Evolutionary conservation across 2,329 filamentous ascomycete species (phyloP).

Genomic region (Aspergillus arachidicola): DNA sequence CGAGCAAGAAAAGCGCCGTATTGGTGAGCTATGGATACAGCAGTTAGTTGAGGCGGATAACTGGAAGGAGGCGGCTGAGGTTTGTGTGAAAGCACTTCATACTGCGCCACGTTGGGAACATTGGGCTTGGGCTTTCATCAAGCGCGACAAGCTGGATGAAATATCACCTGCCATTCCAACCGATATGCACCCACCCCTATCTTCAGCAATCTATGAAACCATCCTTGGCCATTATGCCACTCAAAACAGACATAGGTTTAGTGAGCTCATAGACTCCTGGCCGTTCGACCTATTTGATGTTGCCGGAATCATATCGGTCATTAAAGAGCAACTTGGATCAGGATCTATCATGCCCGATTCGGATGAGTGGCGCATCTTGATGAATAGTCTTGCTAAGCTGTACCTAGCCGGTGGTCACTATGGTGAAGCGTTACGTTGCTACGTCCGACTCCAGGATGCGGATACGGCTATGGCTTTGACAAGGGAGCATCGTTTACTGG

Average conservation of each 20-base stretch:
- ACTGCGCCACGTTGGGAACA: constrained; percentile 87
- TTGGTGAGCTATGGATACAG: constrained; percentile 92
- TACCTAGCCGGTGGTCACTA: constrained; percentile 80
- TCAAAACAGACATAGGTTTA: constrained; percentile 73
- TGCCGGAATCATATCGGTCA: constrained; percentile 71
- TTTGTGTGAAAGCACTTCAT: constrained; percentile 80
- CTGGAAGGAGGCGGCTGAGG: constrained; percentile 76
- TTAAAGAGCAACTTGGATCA: constrained; percentile 80
- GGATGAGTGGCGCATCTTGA: constrained; percentile 87
- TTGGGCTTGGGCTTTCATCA: constrained; percentile 91
- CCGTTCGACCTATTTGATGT: constrained; percentile 81
- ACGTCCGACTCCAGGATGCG: constrained; percentile 88
- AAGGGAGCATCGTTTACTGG: constrained; percentile 83
- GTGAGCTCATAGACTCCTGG: constrained; percentile 80
- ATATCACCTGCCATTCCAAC: constrained; percentile 83
- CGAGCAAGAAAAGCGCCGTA: constrained; percentile 83
- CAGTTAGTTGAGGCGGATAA: constrained; percentile 74
- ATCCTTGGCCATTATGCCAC: constrained; percentile 87
- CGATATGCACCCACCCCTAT: constrained; percentile 76
- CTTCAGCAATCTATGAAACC: constrained; percentile 82
- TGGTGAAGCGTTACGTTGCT: constrained; percentile 82
- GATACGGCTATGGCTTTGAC: constrained; percentile 87
- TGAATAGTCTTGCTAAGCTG: constrained; percentile 80
- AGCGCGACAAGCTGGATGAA: constrained; percentile 83
- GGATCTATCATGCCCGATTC: constrained; percentile 75